Conservation (phyloP, 371 early-diverging fungal genomes). For the Mycotypha africana region DNA sequence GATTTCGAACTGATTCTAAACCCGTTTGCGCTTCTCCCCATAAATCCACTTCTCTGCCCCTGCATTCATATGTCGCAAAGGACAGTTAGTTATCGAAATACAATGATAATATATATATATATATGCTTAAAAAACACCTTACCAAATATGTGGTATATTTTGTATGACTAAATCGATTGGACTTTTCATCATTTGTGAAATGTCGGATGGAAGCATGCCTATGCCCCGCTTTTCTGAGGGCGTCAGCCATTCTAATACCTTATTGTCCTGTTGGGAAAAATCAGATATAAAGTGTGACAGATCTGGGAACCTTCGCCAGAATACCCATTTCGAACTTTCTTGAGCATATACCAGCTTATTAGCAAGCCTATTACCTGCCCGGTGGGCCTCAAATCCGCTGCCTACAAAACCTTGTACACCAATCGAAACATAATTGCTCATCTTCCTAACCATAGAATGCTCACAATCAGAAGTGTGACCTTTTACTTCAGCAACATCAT, state of each 20-base stretch:
- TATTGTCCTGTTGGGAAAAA: conserved; percentile 15
- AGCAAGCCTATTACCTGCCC: conserved; percentile 45
- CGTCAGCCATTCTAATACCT: conserved; percentile 9
- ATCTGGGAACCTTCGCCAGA: conserved; percentile 47
- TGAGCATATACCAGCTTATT: conserved; percentile 51
- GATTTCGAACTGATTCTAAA: conserved; percentile 20
- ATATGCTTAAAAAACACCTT: conserved; percentile 1
- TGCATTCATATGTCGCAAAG: too few species aligned
- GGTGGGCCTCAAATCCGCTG: conserved; percentile 54
- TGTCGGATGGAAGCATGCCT: conserved; percentile 7
- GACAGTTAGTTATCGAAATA: too few species aligned
- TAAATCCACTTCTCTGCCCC: conserved; percentile 37
- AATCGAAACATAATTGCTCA: conserved; percentile 54
- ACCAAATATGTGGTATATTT: conserved; percentile 42
- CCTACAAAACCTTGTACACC: conserved; percentile 65
- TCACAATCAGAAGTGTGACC: background rate
- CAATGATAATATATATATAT: too few species aligned
- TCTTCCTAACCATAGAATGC: conserved; percentile 26
- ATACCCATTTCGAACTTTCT: conserved; percentile 56
- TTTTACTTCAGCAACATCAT: conserved; percentile 20
- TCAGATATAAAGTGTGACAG: conserved; percentile 42
- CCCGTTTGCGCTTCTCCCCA: conserved; percentile 37
- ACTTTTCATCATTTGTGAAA: conserved; percentile 20
- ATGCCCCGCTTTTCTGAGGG: conserved; percentile 3
- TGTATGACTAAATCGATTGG: conserved; percentile 41